phyloP scores from a whole-genome alignment of 2,329 filamentous ascomycete species.

The Calonectria henricotiae region DNA sequence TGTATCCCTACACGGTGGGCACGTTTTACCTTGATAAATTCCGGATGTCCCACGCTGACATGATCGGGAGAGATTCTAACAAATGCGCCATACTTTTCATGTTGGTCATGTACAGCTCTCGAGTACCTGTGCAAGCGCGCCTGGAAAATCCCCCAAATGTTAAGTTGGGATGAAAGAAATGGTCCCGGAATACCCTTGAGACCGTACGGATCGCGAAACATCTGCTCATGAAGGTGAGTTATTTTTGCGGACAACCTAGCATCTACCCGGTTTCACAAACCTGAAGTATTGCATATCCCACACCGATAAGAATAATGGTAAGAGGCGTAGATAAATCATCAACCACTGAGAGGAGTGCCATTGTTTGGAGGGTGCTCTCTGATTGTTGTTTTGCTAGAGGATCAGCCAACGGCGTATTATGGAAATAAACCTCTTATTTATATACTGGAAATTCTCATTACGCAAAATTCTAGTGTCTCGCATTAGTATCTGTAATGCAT shows the following conservation, averaged over 20 bases:
- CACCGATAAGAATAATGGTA: background rate
- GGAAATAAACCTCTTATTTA: no score
- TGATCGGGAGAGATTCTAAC: conserved; percentile 5
- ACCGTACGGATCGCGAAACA: background rate
- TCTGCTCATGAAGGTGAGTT: background rate
- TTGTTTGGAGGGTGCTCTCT: background rate
- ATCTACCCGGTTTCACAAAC: background rate
- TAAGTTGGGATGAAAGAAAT: background rate
- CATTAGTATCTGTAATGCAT: no score
- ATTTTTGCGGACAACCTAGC: no score
- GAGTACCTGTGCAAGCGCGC: conserved; percentile 1
- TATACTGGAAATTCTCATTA: no score
- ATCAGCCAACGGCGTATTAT: no score
- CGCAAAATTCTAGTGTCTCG: no score
- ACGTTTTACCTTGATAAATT: background rate
- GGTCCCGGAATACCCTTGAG: conserved; percentile 7
- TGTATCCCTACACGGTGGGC: background rate
- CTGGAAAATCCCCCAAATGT: background rate
- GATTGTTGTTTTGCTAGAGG: no score
- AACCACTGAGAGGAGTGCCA: background rate
- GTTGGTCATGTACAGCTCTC: conserved; percentile 4
- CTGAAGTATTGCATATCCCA: background rate
- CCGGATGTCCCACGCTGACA: conserved; percentile 1
- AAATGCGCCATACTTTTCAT: conserved; percentile 1
- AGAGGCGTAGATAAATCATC: background rate